Base-by-base conservation (phyloP, 1,284 basidiomycete species). In the Irpex sp. region DNA sequence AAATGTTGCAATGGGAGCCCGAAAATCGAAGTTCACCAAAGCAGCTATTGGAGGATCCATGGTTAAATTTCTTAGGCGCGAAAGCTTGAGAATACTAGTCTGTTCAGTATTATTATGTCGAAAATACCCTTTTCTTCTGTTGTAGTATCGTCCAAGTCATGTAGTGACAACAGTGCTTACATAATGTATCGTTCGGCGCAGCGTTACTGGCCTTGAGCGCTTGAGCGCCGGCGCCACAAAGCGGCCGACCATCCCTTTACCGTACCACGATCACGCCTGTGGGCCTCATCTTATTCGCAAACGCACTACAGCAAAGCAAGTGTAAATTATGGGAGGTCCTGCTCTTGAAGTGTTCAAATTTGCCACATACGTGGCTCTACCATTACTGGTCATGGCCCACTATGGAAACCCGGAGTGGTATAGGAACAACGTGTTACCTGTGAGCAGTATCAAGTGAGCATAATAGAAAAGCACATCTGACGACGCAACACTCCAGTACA, bases 371-470 rank as follows among this genome's bases (percentile, higher is more conserved):
- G 86, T 97, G 63, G 94, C 94, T 73, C 89, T 96, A 67, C 95
- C 95, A 0, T 84, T 96, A 59, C 81, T 85, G 51, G 87, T 93
- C 31, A 87, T 97, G 77, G 78, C 95, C 59, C 91, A 95, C 74
- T 96, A 93, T 71, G 94, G 94, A 60, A 92, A 95, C 74, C 92
- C 93, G 4, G 85, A 91, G 46, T 97, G 94, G 94, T 97, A 95
- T 72, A 80, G 83, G 56, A 79, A 81, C 53, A 81, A 93, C 68
- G 94, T 96, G 49, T 75, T 92, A 49, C 93, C 94, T 8, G 94
- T 94, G 74, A 67, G 90, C 76, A 11, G 17, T 21, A 47, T 46
- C n/a, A 6, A 31, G 36, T 31, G n/a, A 2, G 15, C 36, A 17
- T 21, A 21, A 54, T 51, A n/a, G 31, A 66, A 17, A 55, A 31